Evolutionary conservation across 2,329 filamentous ascomycete genomes (phyloP).

Genomic region (Fusarium annulatum): DNA sequence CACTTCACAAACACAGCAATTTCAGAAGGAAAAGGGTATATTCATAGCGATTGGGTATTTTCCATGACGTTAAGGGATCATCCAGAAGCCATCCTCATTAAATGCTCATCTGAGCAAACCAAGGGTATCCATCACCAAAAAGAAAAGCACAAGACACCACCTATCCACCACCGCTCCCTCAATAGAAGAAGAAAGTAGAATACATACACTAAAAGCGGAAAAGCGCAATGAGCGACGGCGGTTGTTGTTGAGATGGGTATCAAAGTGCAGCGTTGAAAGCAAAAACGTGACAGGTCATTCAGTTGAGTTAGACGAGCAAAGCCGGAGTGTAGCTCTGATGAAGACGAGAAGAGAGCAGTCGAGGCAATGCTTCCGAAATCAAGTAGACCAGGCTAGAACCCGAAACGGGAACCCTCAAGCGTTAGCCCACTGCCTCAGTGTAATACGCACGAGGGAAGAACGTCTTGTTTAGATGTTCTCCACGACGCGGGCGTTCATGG

Average conservation of each 20-base stretch:
- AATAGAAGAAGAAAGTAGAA: constrained; percentile 16
- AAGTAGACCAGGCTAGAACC: constrained; percentile 52
- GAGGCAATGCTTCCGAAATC: constrained; percentile 44
- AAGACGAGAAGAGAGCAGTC: constrained; percentile 34
- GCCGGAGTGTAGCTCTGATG: constrained; percentile 19
- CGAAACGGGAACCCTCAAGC: constrained; percentile 42
- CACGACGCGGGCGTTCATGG: constrained; percentile 83
- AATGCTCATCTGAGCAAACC: constrained; percentile 15
- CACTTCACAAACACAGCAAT: background rate
- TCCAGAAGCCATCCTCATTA: constrained; percentile 28
- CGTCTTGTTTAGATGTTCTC: constrained; percentile 78
- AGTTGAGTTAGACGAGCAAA: constrained; percentile 1
- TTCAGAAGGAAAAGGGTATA: constrained; percentile 1
- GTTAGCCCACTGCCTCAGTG: constrained; percentile 45
- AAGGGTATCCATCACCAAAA: constrained; percentile 31
- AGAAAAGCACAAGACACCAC: background rate
- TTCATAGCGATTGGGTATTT: constrained; percentile 40
- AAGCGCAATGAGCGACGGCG: background rate
- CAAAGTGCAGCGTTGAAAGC: constrained; percentile 16
- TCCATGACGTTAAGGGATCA: constrained; percentile 14
- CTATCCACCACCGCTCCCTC: background rate
- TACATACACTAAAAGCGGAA: constrained; percentile 29
- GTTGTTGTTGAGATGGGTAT: constrained; percentile 29
- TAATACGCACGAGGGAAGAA: constrained; percentile 24
- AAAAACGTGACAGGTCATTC: constrained; percentile 12